Evolutionary conservation across 225 moss, liverwort and hornwort genomes (phyloP), one percentile per base, ranked within the genome.

Genomic region (Marchantia polymorpha): DNA sequence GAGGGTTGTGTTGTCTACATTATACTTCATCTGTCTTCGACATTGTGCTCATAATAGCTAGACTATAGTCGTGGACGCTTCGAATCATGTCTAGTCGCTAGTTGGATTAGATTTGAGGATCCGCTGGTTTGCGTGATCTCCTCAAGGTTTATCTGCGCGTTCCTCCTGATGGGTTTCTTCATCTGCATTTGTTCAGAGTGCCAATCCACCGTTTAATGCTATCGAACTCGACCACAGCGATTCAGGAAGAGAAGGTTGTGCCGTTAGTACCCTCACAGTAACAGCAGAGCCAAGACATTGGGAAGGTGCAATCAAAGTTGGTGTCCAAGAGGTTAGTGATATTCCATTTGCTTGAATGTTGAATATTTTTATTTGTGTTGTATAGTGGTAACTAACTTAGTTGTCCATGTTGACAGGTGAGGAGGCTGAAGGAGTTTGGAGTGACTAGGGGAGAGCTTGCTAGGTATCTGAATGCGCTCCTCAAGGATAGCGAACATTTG

Each of bases 171-270:
- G 19, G 39, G 39, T 39, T 71, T 78, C 51, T 56, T 48, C 59
- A 67, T 75, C 70, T 55, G 77, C 55, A 65, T 58, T 79, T 20
- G 64, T 69, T 77, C 89, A 99, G 99, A 99, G 99, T 88, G 99
- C 99, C 79, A 99, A 90, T 73, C 99, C 99, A 74, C 95, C 99
- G 69, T 99, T 99, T 81, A 99, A 99, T 88, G 93, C 95, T 71
- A 99, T 99, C 79, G 99, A 99, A 83, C 90, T 99, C 68, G 99
- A 99, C 81, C 99, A 99, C 76, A 99, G 99, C 81, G 99, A 99
- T 84, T 99, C 99, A 27, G 95, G 95, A 80, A 89, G 99, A 84
- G 99, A 99, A 91, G 99, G 93, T 17, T 99, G 99, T 83, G 93
- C 99, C 23, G 95, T 99, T 12, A 99, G 93, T 64, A 99, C 99